Evolutionary conservation across 202 grass and related monocot species (phyloP), one percentile per base, ranked within the genome.

Genomic region (Schoenoplectus tabernaemontani): DNA sequence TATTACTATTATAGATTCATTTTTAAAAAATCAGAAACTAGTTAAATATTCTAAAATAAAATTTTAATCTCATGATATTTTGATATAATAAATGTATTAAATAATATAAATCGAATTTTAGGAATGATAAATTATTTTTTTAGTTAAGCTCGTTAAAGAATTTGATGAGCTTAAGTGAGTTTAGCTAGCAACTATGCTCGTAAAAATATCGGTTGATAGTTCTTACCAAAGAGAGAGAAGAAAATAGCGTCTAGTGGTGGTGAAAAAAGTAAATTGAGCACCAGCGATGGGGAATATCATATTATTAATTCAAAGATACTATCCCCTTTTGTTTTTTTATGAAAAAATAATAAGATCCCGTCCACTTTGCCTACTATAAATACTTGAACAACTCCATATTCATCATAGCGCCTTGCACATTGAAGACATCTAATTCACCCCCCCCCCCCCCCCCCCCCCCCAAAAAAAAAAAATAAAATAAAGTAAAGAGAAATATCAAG

Each of bases 301-400:
- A 68, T 68, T 44, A 22, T 42, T 68, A 68, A 43, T 68, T 24
- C 64, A 11, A 53, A 54, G 26, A 54, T 54, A 20, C 70, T 28
- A 74, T 10, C 28, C 1, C 6, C 46, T 74, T 66, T 17, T 33
- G 1, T 53, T 54, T 33, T 22, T 9, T 17, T 16, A 19, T 10
- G 0, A 9, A 73, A 32, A 36, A 54, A 34, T 53, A n/a, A 19
- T 53, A 9, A 74, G 44, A 32, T 54, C 50, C 47, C 3, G 2
- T 32, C 16, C 47, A 6, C 15, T 9, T n/a, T 74, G 70, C 70
- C 47, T 74, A 9, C 24, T 74, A 74, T 74, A 74, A 73, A 73
- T 73, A 73, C 69, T 50, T 73, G 26, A 50, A 74, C 28, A 62
- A 13, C 20, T 36, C 9, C 42, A 72, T 50, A 42, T 41, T 46